Percentiles rank a stretch among this genome's conserved stretches.
These are phyloP conservation scores for Komagataella ulmi DNA, from an alignment of 805 yeast species.

Conservation along the genomic window DNA sequence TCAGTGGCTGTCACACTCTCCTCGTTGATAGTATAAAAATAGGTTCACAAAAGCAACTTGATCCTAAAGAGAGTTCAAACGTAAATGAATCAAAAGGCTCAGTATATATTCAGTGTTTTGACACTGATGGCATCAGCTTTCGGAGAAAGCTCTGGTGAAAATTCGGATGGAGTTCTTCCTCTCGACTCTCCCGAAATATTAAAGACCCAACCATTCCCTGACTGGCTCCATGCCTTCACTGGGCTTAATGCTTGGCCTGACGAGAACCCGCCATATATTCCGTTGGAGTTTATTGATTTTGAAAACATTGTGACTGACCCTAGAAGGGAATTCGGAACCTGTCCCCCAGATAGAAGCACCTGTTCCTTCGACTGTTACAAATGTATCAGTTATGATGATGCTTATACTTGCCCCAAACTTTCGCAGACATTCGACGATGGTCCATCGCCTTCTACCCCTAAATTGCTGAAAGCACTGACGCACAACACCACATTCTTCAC, in stretches of 20 bases:
- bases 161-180: neutral
- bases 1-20: too few species aligned
- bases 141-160: neutral
- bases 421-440: conserved; percentile 95
- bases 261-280: conserved; percentile 75
- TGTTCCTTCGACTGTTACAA: conserved; percentile 84
- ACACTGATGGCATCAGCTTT: neutral
- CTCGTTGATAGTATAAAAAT: too few species aligned
- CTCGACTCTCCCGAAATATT: neutral
- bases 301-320: conserved; percentile 32
- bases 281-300: conserved; percentile 58
- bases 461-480: conserved; percentile 38
- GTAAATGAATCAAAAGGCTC: neutral
- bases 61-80: neutral
- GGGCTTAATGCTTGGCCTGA: conserved; percentile 79
- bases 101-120: too few species aligned
- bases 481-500: conserved; percentile 69
- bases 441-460: conserved; percentile 62
- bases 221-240: conserved; percentile 68
- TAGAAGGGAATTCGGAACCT: conserved; percentile 41
- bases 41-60: neutral
- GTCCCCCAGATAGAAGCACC: conserved; percentile 34
- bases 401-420: conserved; percentile 56
- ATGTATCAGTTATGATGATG: conserved; percentile 68
- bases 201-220: conserved; percentile 36